A percentile compares a stretch with the other conserved stretches of the same genome.
Evolutionary conservation across 176 grass and related monocot species (phyloP).

Genomic region (Urochloa ruziziensis): DNA sequence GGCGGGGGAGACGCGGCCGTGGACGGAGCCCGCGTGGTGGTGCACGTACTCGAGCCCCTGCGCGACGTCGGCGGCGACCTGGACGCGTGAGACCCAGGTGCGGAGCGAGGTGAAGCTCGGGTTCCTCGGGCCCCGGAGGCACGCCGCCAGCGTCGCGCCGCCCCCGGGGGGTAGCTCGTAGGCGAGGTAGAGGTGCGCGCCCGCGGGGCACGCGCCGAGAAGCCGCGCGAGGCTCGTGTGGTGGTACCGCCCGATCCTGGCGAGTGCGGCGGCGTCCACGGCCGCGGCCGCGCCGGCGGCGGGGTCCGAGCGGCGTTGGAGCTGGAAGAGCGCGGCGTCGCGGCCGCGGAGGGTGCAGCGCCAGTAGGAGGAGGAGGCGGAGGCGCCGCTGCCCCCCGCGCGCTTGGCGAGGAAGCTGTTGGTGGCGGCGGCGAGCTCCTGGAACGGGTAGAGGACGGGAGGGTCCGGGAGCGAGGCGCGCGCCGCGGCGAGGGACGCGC

Average conservation of each 20-base stretch:
- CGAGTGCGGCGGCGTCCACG: conserved; percentile 33
- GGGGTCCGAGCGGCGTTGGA: conserved; percentile 1
- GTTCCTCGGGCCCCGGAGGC: conserved; percentile 52
- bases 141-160: conserved; percentile 49
- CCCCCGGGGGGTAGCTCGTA: conserved; percentile 44
- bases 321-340: conserved; percentile 57
- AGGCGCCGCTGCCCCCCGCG: neutral
- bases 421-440: conserved; percentile 59
- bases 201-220: conserved; percentile 63
- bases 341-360: conserved; percentile 56
- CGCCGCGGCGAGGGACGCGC: conserved; percentile 39
- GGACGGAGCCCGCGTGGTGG: too few relatives aligned
- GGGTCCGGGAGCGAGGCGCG: conserved; percentile 41
- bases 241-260: conserved; percentile 37
- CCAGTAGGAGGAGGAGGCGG: conserved; percentile 44
- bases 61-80: too few relatives aligned
- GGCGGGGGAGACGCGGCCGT: too few relatives aligned
- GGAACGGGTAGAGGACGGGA: conserved; percentile 54
- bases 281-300: neutral
- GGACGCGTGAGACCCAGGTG: conserved; percentile 37
- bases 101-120: conserved; percentile 46
- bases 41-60: too few relatives aligned
- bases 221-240: conserved; percentile 57
- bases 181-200: conserved; percentile 62
- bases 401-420: conserved; percentile 79